A percentile compares a stretch with the other conserved stretches of the same genome.
These are phyloP conservation scores for Phaffia rhodozyma DNA, from an alignment of 1,284 basidiomycete species.

Conservation along the genomic window DNA sequence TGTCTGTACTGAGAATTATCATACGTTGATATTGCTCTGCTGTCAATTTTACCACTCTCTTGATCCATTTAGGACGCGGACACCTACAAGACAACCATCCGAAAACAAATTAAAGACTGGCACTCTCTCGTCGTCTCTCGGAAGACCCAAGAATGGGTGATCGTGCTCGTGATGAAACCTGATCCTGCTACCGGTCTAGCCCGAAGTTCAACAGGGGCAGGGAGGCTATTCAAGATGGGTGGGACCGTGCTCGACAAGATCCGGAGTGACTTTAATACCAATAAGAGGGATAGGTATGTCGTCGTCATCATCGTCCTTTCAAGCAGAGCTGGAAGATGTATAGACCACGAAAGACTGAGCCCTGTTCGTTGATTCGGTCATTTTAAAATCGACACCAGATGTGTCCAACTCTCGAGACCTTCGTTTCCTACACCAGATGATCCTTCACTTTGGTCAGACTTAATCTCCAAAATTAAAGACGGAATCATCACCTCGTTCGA, in stretches of 20 bases:
- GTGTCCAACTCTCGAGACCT: slow-evolving; percentile 52
- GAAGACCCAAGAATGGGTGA: slow-evolving; percentile 78
- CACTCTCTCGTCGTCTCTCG: slow-evolving; percentile 52
- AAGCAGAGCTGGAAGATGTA: background rate
- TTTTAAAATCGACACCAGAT: slow-evolving; percentile 42
- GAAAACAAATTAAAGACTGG: slow-evolving; percentile 87
- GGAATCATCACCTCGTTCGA: slow-evolving; percentile 72
- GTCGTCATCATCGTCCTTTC: background rate
- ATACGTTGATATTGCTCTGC: background rate
- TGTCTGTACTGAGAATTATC: background rate
- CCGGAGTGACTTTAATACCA: slow-evolving; percentile 79
- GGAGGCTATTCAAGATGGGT: slow-evolving; percentile 66
- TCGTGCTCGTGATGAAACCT: slow-evolving; percentile 58
- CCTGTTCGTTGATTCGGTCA: slow-evolving; percentile 20
- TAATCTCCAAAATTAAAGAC: slow-evolving; percentile 81
- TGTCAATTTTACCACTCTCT: slow-evolving; percentile 20
- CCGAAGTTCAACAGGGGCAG: slow-evolving; percentile 28
- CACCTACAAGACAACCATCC: slow-evolving; percentile 59
- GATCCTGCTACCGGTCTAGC: slow-evolving; percentile 20
- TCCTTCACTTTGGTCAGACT: slow-evolving; percentile 76
- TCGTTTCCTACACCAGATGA: slow-evolving; percentile 44
- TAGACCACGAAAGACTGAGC: slow-evolving; percentile 9
- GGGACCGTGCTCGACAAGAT: slow-evolving; percentile 80
- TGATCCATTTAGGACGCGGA: slow-evolving; percentile 57
- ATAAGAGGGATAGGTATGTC: slow-evolving; percentile 71